These are phyloP conservation scores for Xylaria sp. DNA, from an alignment of 2,329 filamentous ascomycete species.

Conservation along the genomic window DNA sequence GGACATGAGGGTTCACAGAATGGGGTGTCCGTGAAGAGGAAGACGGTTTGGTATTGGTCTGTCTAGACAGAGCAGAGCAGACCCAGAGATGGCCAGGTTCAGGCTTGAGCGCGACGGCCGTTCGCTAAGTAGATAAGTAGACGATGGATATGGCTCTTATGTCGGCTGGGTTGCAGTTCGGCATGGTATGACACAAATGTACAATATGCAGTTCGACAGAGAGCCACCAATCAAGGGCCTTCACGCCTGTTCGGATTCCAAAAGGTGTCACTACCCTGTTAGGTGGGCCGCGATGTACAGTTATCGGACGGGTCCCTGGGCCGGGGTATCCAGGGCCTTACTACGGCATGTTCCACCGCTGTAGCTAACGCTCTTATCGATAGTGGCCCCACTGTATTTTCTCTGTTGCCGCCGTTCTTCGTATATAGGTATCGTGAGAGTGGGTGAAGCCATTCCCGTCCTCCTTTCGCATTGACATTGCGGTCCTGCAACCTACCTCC, in stretches of 20 bases:
- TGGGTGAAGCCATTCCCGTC: background rate
- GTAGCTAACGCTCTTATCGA: too few species aligned
- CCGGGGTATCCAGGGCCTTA: conserved; percentile 17
- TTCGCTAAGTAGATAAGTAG: background rate
- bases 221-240: conserved; percentile 17
- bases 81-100: background rate
- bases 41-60: background rate
- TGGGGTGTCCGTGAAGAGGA: conserved; percentile 6
- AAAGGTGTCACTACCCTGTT: conserved; percentile 2
- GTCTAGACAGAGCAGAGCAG: background rate
- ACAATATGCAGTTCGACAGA: conserved; percentile 14
- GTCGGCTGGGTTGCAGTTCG: conserved; percentile 9
- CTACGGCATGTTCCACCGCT: background rate
- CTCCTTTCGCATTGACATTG: background rate
- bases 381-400: conserved; percentile 35
- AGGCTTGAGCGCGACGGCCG: conserved; percentile 3
- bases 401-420: conserved; percentile 10
- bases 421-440: background rate
- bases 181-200: conserved; percentile 18
- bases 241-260: background rate
- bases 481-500: conserved; percentile 5
- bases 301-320: background rate
- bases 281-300: background rate
- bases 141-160: background rate
- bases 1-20: conserved; percentile 8